A percentile compares a stretch with the other conserved stretches of the same genome.
Evolutionary conservation across 768 basidiomycete species (phyloP).

Genomic region (Tricholoma sp.): DNA sequence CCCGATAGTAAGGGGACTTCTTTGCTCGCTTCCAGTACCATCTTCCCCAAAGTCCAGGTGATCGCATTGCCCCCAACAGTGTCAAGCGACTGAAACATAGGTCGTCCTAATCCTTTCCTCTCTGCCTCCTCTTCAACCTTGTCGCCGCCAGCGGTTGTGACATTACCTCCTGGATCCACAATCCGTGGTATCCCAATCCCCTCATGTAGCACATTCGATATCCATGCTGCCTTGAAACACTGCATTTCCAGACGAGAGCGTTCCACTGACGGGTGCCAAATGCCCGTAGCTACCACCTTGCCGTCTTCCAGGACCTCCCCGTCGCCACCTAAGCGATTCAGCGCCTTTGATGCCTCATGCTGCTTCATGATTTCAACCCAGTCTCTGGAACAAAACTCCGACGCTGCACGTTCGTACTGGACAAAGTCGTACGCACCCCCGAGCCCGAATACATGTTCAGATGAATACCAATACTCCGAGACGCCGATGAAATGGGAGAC

Average conservation of each 20-base stretch:
- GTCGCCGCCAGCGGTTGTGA: conserved; percentile 61
- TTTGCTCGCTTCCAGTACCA: conserved; percentile 96
- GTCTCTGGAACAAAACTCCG: conserved; percentile 72
- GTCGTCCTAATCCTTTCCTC: conserved; percentile 75
- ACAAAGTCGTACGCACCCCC: conserved; percentile 96
- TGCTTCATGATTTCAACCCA: conserved; percentile 75
- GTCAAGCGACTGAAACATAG: conserved; percentile 90
- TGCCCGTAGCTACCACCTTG: conserved; percentile 54
- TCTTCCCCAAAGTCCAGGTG: conserved; percentile 97
- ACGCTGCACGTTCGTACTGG: conserved; percentile 91
- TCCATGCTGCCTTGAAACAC: conserved; percentile 99
- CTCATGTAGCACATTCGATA: conserved; percentile 92
- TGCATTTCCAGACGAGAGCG: conserved; percentile 89
- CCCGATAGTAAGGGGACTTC: conserved; percentile 54
- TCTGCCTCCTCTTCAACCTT: conserved; percentile 73
- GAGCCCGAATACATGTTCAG: conserved; percentile 92
- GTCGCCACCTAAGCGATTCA: conserved; percentile 52
- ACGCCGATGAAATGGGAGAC: conserved; percentile 95
- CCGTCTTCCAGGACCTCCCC: conserved; percentile 61
- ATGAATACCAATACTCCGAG: conserved; percentile 99
- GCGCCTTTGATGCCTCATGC: conserved; percentile 50
- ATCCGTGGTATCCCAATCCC: conserved; percentile 94
- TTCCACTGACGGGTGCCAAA: conserved; percentile 75
- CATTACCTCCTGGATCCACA: conserved; percentile 79
- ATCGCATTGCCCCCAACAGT: conserved; percentile 91